A percentile compares a stretch with the other conserved stretches of the same genome.
phyloP scores from a whole-genome alignment of 768 basidiomycete species.

The Lactifluus piperatus region DNA sequence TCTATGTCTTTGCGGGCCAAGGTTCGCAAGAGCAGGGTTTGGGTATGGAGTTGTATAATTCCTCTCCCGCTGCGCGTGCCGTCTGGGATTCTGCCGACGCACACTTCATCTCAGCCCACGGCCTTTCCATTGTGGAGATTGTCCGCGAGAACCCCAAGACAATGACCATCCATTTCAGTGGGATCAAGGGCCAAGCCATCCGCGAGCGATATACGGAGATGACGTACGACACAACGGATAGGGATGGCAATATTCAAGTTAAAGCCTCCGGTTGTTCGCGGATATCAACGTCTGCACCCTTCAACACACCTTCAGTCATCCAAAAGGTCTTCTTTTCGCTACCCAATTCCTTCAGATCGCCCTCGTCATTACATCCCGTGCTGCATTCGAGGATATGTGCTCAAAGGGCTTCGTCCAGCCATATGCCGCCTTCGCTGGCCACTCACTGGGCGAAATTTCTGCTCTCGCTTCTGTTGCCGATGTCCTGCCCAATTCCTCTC shows the following conservation, averaged over 20 bases:
- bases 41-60: too few relatives aligned
- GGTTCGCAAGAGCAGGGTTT: constrained; percentile 96
- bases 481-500: constrained; percentile 86
- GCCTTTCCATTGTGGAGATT: too few relatives aligned
- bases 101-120: too few relatives aligned
- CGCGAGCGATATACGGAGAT: constrained; percentile 99
- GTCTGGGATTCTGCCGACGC: too few relatives aligned
- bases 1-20: constrained; percentile 96
- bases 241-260: constrained; percentile 95
- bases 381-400: too few relatives aligned
- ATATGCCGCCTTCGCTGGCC: constrained; percentile 91
- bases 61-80: too few relatives aligned
- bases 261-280: constrained; percentile 93
- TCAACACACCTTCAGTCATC: constrained; percentile 97
- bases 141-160: too few relatives aligned
- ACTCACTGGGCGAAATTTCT: constrained; percentile 97
- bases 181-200: too few relatives aligned
- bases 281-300: constrained; percentile 94
- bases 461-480: constrained; percentile 97
- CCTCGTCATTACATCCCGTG: constrained; percentile 93
- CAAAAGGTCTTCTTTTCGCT: constrained; percentile 88
- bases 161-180: too few relatives aligned
- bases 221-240: constrained; percentile 95
- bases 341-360: constrained; percentile 99
- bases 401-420: too few relatives aligned